A percentile compares a stretch with the other conserved stretches of the same genome.
Conservation (phyloP, 768 basidiomycete genomes). For the Boletus barrowsii region DNA sequence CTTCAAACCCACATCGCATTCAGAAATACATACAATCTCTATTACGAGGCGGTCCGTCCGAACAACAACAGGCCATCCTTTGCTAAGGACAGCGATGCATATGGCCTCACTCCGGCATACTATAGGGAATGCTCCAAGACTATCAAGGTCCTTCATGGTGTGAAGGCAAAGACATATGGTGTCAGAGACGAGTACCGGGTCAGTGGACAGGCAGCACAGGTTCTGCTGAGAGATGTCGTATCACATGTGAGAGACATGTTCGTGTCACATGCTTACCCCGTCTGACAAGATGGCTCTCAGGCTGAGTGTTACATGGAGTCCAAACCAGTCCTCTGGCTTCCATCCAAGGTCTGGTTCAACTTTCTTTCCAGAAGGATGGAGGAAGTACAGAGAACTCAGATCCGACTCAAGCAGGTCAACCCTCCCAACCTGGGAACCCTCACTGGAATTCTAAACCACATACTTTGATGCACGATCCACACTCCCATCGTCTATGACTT, state of each 20-base stretch:
- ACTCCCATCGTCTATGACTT: conserved; percentile 5
- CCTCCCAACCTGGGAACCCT: conserved; percentile 9
- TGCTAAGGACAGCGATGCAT: neutral
- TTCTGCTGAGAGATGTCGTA: neutral
- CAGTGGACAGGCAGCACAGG: neutral
- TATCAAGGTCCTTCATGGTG: neutral
- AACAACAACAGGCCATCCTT: neutral
- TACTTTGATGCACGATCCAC: neutral
- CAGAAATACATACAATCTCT: conserved; percentile 16
- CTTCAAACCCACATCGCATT: conserved; percentile 11
- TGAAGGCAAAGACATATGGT: neutral
- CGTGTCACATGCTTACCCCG: too few species aligned
- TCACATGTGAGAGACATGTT: too few species aligned
- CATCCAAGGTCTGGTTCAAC: conserved; percentile 1
- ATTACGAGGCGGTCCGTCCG: conserved; percentile 8
- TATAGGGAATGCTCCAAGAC: neutral
- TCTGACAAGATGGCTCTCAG: too few species aligned
- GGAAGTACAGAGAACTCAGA: conserved; percentile 2
- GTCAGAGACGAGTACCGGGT: neutral
- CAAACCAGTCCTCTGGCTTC: neutral
- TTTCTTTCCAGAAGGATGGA: neutral
- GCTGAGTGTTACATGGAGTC: conserved; percentile 1
- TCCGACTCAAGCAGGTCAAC: neutral
- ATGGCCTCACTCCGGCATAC: neutral
- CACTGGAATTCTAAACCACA: conserved; percentile 6